phyloP scores from a whole-genome alignment of 1,284 basidiomycete genomes.

The Ceratobasidium sp. region DNA sequence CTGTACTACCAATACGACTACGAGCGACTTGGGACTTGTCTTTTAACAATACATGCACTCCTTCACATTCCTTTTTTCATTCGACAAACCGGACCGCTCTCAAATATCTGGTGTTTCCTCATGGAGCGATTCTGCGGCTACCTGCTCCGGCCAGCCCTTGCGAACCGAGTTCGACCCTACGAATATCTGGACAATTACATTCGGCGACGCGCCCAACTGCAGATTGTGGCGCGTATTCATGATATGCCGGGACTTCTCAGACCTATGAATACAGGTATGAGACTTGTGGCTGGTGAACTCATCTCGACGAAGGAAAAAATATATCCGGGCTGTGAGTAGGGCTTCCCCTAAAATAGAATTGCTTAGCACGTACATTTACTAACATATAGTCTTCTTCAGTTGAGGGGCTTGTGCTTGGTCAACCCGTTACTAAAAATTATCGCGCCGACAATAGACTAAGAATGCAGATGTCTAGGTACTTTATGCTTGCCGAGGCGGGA shows the following conservation, averaged over 20 bases:
- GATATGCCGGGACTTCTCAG: neutral
- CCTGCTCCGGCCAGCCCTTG: conserved; percentile 1
- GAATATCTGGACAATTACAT: conserved; percentile 8
- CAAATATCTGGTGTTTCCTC: neutral
- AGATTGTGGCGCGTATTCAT: neutral
- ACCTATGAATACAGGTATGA: neutral
- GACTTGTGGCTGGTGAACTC: neutral
- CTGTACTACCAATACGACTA: conserved; percentile 51
- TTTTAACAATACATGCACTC: conserved; percentile 54
- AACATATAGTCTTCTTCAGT: neutral
- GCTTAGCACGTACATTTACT: neutral
- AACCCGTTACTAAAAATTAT: neutral
- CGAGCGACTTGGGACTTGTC: conserved; percentile 50
- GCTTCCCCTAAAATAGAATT: neutral
- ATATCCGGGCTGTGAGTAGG: neutral
- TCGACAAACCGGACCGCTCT: conserved; percentile 45
- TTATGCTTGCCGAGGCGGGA: neutral
- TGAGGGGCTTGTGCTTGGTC: neutral
- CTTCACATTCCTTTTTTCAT: conserved; percentile 53
- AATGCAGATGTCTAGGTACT: neutral
- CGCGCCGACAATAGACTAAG: neutral
- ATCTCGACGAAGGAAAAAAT: neutral
- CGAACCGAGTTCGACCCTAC: neutral
- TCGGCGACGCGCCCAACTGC: neutral
- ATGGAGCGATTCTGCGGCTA: conserved; percentile 8